Percentiles rank a stretch among this genome's conserved stretches.
Evolutionary conservation across 225 moss, liverwort and hornwort species (phyloP).

Genomic region (Straminergon stramineum): DNA sequence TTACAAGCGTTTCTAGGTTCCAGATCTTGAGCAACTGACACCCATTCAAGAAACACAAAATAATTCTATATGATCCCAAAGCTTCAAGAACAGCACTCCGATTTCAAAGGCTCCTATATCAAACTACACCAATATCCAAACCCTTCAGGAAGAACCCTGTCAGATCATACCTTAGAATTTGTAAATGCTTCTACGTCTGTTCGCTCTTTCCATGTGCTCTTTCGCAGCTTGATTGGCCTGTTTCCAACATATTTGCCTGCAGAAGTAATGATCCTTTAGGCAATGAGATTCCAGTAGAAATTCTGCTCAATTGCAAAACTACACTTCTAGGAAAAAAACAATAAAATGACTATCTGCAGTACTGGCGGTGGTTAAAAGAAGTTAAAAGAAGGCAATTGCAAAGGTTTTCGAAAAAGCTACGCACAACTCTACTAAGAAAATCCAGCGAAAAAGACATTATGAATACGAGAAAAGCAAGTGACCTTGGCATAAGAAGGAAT

Average conservation of each 20-base stretch:
- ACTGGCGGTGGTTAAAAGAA: background rate
- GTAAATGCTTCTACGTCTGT: constrained; percentile 60
- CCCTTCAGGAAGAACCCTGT: background rate
- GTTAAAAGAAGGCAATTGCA: background rate
- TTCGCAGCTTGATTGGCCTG: constrained; percentile 92
- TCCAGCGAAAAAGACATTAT: background rate
- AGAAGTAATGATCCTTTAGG: background rate
- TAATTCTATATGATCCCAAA: background rate
- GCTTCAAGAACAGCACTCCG: background rate
- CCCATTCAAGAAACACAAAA: background rate
- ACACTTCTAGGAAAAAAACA: background rate
- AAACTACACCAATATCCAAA: background rate
- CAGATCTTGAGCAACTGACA: background rate
- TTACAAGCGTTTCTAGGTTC: background rate
- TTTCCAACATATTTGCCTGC: constrained; percentile 99
- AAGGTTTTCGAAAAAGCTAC: background rate
- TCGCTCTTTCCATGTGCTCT: constrained; percentile 99
- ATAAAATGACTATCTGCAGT: background rate
- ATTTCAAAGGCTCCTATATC: background rate
- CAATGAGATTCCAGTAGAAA: background rate
- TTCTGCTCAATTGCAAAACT: background rate
- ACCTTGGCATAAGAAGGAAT: background rate
- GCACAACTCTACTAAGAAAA: background rate
- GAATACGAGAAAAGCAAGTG: background rate
- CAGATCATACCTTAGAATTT: constrained; percentile 50